Percentiles rank a stretch among this genome's conserved stretches.
Evolutionary conservation across 1,284 basidiomycete species (phyloP).

Genomic region (Sphagnurus paluster): DNA sequence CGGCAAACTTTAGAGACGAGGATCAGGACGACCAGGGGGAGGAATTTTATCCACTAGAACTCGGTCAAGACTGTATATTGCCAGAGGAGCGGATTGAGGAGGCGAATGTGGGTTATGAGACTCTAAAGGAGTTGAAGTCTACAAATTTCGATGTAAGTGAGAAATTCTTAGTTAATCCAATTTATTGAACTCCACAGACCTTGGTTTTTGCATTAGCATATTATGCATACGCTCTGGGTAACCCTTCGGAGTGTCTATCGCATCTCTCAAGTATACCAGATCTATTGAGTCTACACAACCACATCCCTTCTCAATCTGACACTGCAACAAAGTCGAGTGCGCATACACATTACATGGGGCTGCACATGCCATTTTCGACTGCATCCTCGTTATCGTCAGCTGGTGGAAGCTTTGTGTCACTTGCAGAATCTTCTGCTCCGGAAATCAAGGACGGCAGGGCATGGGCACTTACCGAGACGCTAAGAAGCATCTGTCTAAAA

Average conservation of each 20-base stretch:
- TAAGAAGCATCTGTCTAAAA: conserved; percentile 69
- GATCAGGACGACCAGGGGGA: conserved; percentile 40
- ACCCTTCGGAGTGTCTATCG: conserved; percentile 61
- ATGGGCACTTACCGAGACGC: conserved; percentile 65
- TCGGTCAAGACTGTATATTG: conserved; percentile 59
- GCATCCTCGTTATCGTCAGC: conserved; percentile 45
- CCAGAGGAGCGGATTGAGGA: conserved; percentile 55
- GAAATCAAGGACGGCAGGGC: conserved; percentile 63
- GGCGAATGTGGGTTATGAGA: conserved; percentile 48
- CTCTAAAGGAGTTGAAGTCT: conserved; percentile 49
- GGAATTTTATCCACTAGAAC: conserved; percentile 38
- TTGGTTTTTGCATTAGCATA: conserved; percentile 69
- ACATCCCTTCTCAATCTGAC: conserved; percentile 44
- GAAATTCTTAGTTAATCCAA: neutral
- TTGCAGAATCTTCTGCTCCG: conserved; percentile 40
- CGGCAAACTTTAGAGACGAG: conserved; percentile 44
- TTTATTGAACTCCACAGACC: conserved; percentile 39
- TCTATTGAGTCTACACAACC: conserved; percentile 47
- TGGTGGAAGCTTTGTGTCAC: conserved; percentile 44
- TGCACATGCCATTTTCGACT: conserved; percentile 28
- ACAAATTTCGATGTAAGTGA: conserved; percentile 61
- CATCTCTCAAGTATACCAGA: conserved; percentile 59
- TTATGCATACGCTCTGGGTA: conserved; percentile 73
- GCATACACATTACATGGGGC: conserved; percentile 20
- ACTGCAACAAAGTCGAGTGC: conserved; percentile 43